These are phyloP conservation scores for Tulasnella sp. DNA, from an alignment of 768 basidiomycete genomes.

Conservation along the genomic window DNA sequence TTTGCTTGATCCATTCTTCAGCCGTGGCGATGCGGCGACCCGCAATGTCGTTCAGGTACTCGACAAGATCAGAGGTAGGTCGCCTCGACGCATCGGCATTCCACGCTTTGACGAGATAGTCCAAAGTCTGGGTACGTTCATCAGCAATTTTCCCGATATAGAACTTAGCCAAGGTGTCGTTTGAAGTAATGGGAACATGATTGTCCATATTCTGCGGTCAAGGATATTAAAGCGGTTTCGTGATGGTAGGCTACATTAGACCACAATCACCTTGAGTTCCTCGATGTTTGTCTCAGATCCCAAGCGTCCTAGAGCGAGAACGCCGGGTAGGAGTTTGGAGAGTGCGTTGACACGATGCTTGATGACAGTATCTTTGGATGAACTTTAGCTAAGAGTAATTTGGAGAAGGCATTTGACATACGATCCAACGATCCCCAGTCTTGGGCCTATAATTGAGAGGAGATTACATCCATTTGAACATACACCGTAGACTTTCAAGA, in stretches of 20 bases:
- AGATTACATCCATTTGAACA: too few species aligned
- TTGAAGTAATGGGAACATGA: not conserved
- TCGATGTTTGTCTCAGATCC: not conserved
- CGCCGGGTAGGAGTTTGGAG: not conserved
- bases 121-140: not conserved
- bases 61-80: not conserved
- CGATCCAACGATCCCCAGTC: slow-evolving; percentile 57
- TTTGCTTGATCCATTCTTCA: not conserved
- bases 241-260: not conserved
- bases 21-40: not conserved
- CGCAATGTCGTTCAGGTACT: not conserved
- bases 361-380: slow-evolving; percentile 21
- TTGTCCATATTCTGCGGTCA: slow-evolving; percentile 3
- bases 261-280: not conserved
- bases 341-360: slow-evolving; percentile 12
- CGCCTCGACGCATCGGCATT: not conserved
- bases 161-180: not conserved
- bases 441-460: not conserved
- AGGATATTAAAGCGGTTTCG: not conserved
- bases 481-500: not conserved
- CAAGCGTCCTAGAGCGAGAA: not conserved
- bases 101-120: not conserved
- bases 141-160: not conserved
- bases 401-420: slow-evolving; percentile 24
- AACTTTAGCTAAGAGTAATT: slow-evolving; percentile 29